Conservation (phyloP, 371 early-diverging fungal genomes). For the Mortierella sp. region DNA sequence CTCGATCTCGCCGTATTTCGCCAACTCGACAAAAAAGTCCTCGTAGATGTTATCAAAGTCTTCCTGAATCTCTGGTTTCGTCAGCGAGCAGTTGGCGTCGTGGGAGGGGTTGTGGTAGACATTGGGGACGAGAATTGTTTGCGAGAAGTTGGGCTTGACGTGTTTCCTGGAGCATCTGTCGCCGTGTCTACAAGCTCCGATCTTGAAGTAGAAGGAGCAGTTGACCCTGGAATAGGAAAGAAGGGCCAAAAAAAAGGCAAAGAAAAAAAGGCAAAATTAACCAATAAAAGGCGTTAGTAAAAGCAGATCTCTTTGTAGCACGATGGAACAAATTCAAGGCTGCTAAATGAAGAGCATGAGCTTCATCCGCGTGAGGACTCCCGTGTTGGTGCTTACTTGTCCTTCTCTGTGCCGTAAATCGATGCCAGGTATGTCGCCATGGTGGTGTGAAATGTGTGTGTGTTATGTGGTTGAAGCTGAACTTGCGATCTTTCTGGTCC, state of each 20-base stretch:
- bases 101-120: constrained; percentile 96
- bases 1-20: constrained; percentile 96
- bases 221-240: constrained; percentile 79
- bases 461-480: background rate
- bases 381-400: constrained; percentile 75
- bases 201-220: constrained; percentile 99
- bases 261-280: too few relatives aligned
- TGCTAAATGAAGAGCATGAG: background rate
- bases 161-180: constrained; percentile 98
- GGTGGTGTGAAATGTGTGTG: constrained; percentile 2
- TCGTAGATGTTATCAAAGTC: constrained; percentile 98
- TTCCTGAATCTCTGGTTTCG: constrained; percentile 86
- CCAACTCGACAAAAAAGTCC: constrained; percentile 96
- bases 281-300: background rate
- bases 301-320: background rate
- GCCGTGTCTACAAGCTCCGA: constrained; percentile 98
- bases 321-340: background rate
- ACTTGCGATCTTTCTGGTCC: background rate
- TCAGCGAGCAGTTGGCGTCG: constrained; percentile 78
- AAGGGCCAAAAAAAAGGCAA: constrained; percentile 1
- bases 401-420: constrained; percentile 96
- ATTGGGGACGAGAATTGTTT: constrained; percentile 94
- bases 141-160: constrained; percentile 95
- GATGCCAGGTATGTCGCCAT: constrained; percentile 94
- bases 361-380: background rate